Evolutionary conservation across 139 green algal genomes (phyloP).

Genomic region (Picochlorum sp.): DNA sequence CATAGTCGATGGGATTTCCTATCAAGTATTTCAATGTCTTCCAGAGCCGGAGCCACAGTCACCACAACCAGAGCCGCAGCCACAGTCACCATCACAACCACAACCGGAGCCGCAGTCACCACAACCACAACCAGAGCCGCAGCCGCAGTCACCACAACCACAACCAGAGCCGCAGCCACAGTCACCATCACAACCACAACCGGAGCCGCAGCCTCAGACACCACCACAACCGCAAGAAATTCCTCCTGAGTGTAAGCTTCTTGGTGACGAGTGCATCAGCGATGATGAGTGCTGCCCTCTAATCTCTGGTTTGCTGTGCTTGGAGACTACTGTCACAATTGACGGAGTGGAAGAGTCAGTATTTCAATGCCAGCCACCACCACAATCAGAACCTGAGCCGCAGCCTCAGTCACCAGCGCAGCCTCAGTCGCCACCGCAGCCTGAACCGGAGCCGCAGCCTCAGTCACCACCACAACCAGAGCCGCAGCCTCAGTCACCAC

Average conservation of each 20-base stretch:
- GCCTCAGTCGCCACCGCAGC: not conserved
- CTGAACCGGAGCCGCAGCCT: not conserved
- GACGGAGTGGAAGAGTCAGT: not conserved
- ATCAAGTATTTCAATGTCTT: slow-evolving; percentile 1
- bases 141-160: not conserved
- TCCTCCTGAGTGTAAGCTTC: not conserved
- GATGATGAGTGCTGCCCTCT: not conserved
- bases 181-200: not conserved
- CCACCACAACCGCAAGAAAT: not conserved
- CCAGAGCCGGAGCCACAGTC: not conserved
- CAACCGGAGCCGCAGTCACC: not conserved
- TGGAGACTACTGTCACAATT: not conserved
- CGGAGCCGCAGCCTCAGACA: not conserved
- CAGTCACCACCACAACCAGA: not conserved
- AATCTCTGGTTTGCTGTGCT: not conserved
- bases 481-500: not conserved
- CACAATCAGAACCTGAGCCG: not conserved
- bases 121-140: not conserved
- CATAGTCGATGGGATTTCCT: not conserved
- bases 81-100: not conserved
- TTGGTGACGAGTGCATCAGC: not conserved
- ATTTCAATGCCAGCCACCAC: not conserved
- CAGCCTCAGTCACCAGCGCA: too few species aligned
- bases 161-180: not conserved
- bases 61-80: not conserved